Percentiles rank a stretch among this genome's conserved stretches.
phyloP scores from a whole-genome alignment of 805 yeast genomes.

The Maudiozyma barnettii region DNA sequence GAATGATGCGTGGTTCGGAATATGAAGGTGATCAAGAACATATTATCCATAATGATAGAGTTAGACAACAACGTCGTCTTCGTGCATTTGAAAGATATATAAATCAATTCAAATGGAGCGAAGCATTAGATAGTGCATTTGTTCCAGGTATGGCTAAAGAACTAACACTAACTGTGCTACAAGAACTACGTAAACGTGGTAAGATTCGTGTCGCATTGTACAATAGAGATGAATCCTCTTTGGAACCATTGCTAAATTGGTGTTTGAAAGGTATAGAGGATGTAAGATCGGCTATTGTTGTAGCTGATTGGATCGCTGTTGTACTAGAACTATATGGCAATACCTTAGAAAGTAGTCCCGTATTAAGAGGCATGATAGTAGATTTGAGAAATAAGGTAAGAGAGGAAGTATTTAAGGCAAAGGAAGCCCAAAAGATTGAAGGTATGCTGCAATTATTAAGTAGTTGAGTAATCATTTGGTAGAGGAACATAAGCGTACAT shows the following conservation, averaged over 20 bases:
- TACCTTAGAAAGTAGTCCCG: conserved; percentile 62
- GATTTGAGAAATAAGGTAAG: conserved; percentile 53
- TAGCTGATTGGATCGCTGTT: conserved; percentile 69
- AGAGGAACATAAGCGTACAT: too few species aligned
- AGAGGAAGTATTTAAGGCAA: conserved; percentile 64
- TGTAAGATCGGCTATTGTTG: conserved; percentile 48
- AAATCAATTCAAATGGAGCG: conserved; percentile 84
- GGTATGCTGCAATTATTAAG: conserved; percentile 90
- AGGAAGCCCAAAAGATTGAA: conserved; percentile 79
- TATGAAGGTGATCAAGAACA: conserved; percentile 86
- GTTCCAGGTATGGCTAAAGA: conserved; percentile 71
- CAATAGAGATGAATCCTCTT: conserved; percentile 74
- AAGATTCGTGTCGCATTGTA: conserved; percentile 73
- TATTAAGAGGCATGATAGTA: conserved; percentile 61
- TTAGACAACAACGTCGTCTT: conserved; percentile 50
- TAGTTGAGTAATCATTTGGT: conserved; percentile 11
- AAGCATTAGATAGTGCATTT: conserved; percentile 84
- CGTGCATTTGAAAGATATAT: conserved; percentile 76
- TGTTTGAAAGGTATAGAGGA: conserved; percentile 68
- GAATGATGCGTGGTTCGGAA: conserved; percentile 86
- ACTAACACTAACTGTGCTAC: conserved; percentile 69
- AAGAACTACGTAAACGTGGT: conserved; percentile 81
- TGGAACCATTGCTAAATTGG: conserved; percentile 86
- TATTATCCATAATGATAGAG: conserved; percentile 50
- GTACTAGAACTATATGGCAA: conserved; percentile 65